Percentiles rank a stretch among this genome's conserved stretches.
These are phyloP conservation scores for Maudiozyma saulgeensis DNA, from an alignment of 805 yeast genomes.

Conservation along the genomic window DNA sequence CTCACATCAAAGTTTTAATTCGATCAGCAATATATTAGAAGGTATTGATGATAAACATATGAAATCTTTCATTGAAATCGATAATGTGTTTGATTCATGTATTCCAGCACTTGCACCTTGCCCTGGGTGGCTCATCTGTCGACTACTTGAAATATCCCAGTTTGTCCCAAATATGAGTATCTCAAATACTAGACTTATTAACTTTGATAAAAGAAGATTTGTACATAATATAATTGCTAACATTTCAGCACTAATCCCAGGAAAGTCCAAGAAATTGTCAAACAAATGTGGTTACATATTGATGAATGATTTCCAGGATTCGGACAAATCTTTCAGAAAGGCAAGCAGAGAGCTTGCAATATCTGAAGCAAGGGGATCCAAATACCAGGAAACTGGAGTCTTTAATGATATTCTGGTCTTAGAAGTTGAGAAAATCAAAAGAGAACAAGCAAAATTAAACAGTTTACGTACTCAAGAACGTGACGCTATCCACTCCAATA, in stretches of 20 bases:
- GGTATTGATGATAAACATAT: slow-evolving; percentile 15
- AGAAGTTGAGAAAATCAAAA: slow-evolving; percentile 43
- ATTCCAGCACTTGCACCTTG: slow-evolving; percentile 59
- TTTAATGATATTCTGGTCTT: slow-evolving; percentile 38
- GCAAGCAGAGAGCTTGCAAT: slow-evolving; percentile 32
- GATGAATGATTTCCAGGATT: slow-evolving; percentile 24
- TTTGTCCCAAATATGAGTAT: slow-evolving; percentile 72
- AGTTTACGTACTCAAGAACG: slow-evolving; percentile 30
- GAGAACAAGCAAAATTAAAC: slow-evolving; percentile 43
- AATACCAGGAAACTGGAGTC: slow-evolving; percentile 31
- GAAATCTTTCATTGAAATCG: slow-evolving; percentile 27
- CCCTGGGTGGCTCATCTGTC: slow-evolving; percentile 82
- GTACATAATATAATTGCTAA: slow-evolving; percentile 52
- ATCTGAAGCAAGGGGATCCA: slow-evolving; percentile 35
- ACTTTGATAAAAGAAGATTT: slow-evolving; percentile 77
- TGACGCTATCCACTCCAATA: slow-evolving; percentile 26
- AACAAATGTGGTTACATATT: slow-evolving; percentile 13
- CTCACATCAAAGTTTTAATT: slow-evolving; percentile 19
- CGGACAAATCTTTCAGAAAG: slow-evolving; percentile 17
- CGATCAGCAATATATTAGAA: slow-evolving; percentile 20
- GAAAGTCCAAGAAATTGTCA: slow-evolving; percentile 3
- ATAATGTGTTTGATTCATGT: slow-evolving; percentile 26
- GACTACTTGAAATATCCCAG: slow-evolving; percentile 65
- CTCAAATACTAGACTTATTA: slow-evolving; percentile 54
- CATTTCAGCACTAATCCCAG: slow-evolving; percentile 36